phyloP scores from a whole-genome alignment of 2,329 filamentous ascomycete species.

The Magnaporthiopsis poae region DNA sequence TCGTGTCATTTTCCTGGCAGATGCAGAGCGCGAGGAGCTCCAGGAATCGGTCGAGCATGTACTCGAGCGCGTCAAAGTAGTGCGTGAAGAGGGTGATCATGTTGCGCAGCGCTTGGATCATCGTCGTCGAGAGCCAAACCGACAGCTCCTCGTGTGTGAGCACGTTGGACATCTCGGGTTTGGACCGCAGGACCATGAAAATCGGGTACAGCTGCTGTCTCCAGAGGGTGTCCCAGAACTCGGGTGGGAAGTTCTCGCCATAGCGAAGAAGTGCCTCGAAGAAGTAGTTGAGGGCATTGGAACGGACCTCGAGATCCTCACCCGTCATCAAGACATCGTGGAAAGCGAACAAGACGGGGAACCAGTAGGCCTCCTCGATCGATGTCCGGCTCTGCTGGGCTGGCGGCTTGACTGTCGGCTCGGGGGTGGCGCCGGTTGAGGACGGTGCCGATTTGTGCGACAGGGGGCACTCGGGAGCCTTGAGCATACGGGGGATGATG shows the following conservation, averaged over 20 bases:
- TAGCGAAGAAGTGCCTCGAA: slow-evolving; percentile 88
- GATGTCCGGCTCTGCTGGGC: slow-evolving; percentile 65
- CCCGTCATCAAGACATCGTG: slow-evolving; percentile 99
- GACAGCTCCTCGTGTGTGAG: slow-evolving; percentile 93
- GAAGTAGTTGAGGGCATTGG: slow-evolving; percentile 82
- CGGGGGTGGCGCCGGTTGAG: slow-evolving; percentile 22
- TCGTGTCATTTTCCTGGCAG: slow-evolving; percentile 97
- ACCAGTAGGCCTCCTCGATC: slow-evolving; percentile 96
- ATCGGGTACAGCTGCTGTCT: slow-evolving; percentile 93
- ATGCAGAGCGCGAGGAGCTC: slow-evolving; percentile 92
- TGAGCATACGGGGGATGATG: slow-evolving; percentile 87
- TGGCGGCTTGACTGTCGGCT: background rate
- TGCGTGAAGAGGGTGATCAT: slow-evolving; percentile 99
- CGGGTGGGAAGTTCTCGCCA: slow-evolving; percentile 78
- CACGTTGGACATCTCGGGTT: slow-evolving; percentile 91
- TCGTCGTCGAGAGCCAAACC: slow-evolving; percentile 96
- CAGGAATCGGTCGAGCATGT: slow-evolving; percentile 96
- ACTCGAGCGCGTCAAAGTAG: slow-evolving; percentile 90
- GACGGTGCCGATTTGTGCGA: slow-evolving; percentile 49
- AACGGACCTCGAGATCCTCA: slow-evolving; percentile 92
- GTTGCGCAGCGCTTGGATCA: slow-evolving; percentile 95
- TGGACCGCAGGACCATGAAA: slow-evolving; percentile 93
- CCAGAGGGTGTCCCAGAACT: slow-evolving; percentile 99
- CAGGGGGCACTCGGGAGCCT: slow-evolving; percentile 87
- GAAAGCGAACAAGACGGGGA: slow-evolving; percentile 94